A percentile compares a stretch with the other conserved stretches of the same genome.
Evolutionary conservation across 208 protist genomes (phyloP).

Genomic region (Angomonas desouzai): DNA sequence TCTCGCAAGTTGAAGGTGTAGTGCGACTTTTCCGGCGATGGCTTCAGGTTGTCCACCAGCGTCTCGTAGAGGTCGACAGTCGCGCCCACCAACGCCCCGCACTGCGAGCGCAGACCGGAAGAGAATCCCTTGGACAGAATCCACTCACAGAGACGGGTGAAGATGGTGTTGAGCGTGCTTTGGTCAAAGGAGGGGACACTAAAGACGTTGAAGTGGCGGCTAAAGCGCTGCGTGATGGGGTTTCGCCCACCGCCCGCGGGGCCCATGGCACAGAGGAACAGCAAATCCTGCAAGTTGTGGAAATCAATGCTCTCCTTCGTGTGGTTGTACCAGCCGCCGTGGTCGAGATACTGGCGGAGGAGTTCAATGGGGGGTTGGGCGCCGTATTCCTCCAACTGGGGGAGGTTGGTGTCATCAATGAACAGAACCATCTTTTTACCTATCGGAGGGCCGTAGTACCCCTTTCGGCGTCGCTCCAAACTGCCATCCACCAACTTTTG

Average conservation of each 20-base stretch:
- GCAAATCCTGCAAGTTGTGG: constrained; percentile 82
- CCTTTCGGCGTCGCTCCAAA: constrained; percentile 94
- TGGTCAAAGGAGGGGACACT: constrained; percentile 89
- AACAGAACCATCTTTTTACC: constrained; percentile 95
- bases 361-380: constrained; percentile 97
- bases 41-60: constrained; percentile 90
- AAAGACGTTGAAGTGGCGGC: constrained; percentile 94
- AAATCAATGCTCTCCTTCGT: constrained; percentile 90
- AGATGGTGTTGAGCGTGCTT: constrained; percentile 91
- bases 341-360: constrained; percentile 95
- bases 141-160: constrained; percentile 87
- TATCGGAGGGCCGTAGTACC: constrained; percentile 93
- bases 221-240: constrained; percentile 92
- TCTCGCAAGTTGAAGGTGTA: constrained; percentile 99
- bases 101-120: constrained; percentile 38
- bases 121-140: constrained; percentile 83
- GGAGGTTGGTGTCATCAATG: constrained; percentile 96
- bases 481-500: constrained; percentile 94
- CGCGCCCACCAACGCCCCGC: constrained; percentile 69
- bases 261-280: constrained; percentile 93
- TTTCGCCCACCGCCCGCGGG: constrained; percentile 94
- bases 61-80: constrained; percentile 93
- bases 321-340: constrained; percentile 96
- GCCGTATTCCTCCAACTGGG: constrained; percentile 94
- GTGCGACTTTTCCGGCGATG: constrained; percentile 97